A percentile compares a stretch with the other conserved stretches of the same genome.
Conservation (phyloP, 345 rosid species). For the Bretschneidera sinensis region DNA sequence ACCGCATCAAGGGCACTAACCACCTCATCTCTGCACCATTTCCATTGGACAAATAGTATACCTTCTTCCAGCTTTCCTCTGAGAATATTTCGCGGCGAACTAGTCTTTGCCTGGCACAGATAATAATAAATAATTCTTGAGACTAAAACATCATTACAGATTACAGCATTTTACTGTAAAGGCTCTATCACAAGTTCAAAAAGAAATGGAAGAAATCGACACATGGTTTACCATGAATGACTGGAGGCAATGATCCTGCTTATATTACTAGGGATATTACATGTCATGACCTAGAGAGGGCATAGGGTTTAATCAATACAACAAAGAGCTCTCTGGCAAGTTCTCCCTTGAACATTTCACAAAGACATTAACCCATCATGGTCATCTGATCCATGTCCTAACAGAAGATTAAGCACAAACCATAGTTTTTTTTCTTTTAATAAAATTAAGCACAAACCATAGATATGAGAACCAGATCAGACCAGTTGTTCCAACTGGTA, state of each 20-base stretch:
- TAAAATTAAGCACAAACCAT: too few species aligned
- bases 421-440: too few species aligned
- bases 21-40: conserved; percentile 90
- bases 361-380: too few species aligned
- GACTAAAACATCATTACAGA: background rate
- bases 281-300: background rate
- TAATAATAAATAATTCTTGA: background rate
- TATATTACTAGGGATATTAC: background rate
- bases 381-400: too few species aligned
- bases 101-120: conserved; percentile 74
- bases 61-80: conserved; percentile 81
- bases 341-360: too few species aligned
- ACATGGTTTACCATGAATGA: too few species aligned
- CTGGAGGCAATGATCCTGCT: background rate
- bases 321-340: background rate
- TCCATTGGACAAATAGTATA: conserved; percentile 74
- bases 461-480: too few species aligned
- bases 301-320: background rate
- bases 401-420: too few species aligned
- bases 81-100: conserved; percentile 63
- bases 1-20: conserved; percentile 66
- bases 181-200: background rate
- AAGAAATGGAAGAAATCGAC: too few species aligned
- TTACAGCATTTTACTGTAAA: background rate
- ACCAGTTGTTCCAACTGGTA: too few species aligned